These are phyloP conservation scores for Galerina marginata DNA, from an alignment of 768 basidiomycete genomes.

Conservation along the genomic window DNA sequence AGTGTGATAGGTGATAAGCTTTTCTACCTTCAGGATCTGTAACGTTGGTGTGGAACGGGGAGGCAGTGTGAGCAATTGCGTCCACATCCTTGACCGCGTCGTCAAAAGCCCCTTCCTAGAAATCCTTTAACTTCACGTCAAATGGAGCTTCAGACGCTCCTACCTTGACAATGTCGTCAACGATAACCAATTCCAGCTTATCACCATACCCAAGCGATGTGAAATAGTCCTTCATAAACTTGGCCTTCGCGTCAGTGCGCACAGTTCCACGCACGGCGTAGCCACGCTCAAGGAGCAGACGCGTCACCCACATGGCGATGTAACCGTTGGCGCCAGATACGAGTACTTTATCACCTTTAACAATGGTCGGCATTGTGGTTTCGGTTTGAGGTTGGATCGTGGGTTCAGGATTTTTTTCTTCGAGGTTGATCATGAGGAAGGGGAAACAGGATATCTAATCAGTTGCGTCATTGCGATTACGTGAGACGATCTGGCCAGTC, in stretches of 20 bases:
- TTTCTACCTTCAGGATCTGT: conserved; percentile 3
- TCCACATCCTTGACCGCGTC: conserved; percentile 78
- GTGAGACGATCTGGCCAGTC: no score
- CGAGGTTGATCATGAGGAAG: background rate
- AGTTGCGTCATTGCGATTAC: no score
- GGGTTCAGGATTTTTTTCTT: background rate
- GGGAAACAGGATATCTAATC: no score
- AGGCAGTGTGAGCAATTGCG: conserved; percentile 72
- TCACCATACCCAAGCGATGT: conserved; percentile 52
- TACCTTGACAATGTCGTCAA: conserved; percentile 65
- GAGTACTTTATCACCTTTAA: conserved; percentile 38
- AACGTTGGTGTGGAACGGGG: conserved; percentile 55
- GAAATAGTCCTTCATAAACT: conserved; percentile 61
- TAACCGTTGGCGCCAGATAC: conserved; percentile 69
- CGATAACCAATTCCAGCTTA: conserved; percentile 66
- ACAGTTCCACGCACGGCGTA: conserved; percentile 72
- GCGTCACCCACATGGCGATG: conserved; percentile 63
- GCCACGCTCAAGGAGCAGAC: conserved; percentile 60
- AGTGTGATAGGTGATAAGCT: no score
- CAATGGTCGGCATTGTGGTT: conserved; percentile 19
- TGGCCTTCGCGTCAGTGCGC: conserved; percentile 61
- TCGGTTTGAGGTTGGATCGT: background rate
- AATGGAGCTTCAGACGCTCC: background rate
- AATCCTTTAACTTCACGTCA: background rate
- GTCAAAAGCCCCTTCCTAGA: conserved; percentile 72